Evolutionary conservation across 2,329 filamentous ascomycete species (phyloP).

Genomic region (Aureobasidium mangrovei): DNA sequence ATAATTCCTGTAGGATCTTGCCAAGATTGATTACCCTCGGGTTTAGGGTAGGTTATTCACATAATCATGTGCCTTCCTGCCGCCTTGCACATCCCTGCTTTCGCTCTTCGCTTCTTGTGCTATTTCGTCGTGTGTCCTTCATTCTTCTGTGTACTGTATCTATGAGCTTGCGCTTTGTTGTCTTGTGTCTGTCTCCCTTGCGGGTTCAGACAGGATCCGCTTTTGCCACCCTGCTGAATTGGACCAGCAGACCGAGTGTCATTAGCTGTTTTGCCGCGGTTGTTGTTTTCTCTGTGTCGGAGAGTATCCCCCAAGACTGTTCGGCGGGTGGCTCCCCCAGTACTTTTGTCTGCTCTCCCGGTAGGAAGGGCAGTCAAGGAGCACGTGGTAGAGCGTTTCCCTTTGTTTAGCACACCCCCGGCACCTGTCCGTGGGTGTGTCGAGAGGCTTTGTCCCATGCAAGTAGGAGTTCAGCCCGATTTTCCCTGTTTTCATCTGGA

Average conservation of each 20-base stretch:
- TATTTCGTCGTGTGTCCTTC: not conserved
- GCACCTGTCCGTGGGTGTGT: not conserved
- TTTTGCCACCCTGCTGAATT: not conserved
- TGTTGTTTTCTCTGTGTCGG: not conserved
- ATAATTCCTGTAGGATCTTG: not conserved
- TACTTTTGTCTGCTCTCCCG: not conserved
- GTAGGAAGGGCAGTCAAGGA: not conserved
- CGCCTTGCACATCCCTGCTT: not conserved
- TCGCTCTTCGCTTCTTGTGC: not conserved
- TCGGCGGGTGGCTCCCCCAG: not conserved
- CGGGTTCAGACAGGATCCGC: not conserved
- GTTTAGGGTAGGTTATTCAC: not conserved
- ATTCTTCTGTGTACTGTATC: not conserved
- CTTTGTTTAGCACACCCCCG: not conserved
- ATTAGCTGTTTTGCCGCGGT: not conserved
- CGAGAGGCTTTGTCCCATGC: not conserved
- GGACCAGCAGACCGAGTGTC: not conserved
- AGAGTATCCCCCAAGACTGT: not conserved
- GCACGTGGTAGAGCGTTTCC: not conserved
- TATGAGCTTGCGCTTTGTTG: not conserved
- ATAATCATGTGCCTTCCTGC: too few species aligned
- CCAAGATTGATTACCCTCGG: not conserved
- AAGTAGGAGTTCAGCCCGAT: constrained; percentile 5
- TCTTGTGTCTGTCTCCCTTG: not conserved
- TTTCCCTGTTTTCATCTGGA: not conserved